Evolutionary conservation across 148 eudicot genomes (phyloP).

Genomic region (Pharnaceum exiguum): DNA sequence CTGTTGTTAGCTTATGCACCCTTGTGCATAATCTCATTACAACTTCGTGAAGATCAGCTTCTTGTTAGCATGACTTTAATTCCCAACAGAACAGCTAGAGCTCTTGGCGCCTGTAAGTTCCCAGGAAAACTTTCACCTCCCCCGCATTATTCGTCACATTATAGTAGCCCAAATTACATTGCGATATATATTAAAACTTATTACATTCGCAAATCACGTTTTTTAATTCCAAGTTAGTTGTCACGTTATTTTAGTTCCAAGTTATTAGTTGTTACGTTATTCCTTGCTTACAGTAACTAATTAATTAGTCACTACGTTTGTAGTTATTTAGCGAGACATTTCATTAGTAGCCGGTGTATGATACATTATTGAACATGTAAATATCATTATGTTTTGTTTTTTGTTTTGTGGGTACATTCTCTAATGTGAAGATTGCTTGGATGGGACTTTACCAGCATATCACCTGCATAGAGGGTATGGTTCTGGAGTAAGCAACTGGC

Average conservation of each 20-base stretch:
- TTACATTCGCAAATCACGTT: neutral
- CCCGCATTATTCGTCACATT: too few species aligned
- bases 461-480: slow-evolving; percentile 81
- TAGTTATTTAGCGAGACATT: too few species aligned
- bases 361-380: too few species aligned
- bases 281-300: too few species aligned
- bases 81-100: slow-evolving; percentile 30
- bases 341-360: too few species aligned
- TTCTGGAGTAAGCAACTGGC: slow-evolving; percentile 79
- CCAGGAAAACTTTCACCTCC: too few species aligned
- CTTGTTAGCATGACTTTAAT: slow-evolving; percentile 69
- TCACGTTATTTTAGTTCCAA: too few species aligned
- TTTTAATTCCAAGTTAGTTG: neutral
- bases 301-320: too few species aligned
- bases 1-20: slow-evolving; percentile 32
- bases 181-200: neutral
- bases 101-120: slow-evolving; percentile 69
- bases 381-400: neutral
- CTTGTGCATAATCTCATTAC: slow-evolving; percentile 2
- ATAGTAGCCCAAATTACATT: too few species aligned
- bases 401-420: neutral
- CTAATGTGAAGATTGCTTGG: slow-evolving; percentile 70
- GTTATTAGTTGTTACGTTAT: too few species aligned
- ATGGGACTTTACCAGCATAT: slow-evolving; percentile 92
- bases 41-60: slow-evolving; percentile 16